Conservation (phyloP, 768 basidiomycete genomes). For the Baorangia bicolor region DNA sequence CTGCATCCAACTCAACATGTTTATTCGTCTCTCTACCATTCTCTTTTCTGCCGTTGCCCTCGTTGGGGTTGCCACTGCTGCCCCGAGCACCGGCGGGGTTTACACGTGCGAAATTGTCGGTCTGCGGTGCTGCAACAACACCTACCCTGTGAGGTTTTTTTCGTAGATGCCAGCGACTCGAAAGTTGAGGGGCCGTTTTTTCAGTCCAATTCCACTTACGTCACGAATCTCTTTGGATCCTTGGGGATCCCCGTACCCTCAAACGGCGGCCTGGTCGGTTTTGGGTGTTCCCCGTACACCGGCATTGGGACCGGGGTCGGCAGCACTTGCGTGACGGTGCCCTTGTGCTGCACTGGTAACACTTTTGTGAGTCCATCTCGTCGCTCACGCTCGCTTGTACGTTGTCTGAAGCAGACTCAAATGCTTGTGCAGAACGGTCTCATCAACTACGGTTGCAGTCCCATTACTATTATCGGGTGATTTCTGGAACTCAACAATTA, state of each 20-base stretch:
- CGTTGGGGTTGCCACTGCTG: background rate
- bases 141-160: background rate
- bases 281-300: background rate
- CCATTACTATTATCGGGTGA: background rate
- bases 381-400: background rate
- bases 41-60: too few species aligned
- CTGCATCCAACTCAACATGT: background rate
- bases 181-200: too few species aligned
- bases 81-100: too few species aligned
- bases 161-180: too few species aligned
- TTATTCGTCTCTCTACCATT: background rate
- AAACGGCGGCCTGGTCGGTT: background rate
- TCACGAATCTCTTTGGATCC: background rate
- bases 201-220: too few species aligned
- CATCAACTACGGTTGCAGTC: background rate
- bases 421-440: background rate
- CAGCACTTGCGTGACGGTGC: background rate
- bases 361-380: background rate
- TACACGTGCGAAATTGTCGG: too few species aligned
- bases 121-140: background rate
- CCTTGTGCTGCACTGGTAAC: conserved; percentile 4
- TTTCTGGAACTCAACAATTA: background rate
- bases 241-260: background rate
- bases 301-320: too few species aligned
- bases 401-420: background rate